Evolutionary conservation across 2,329 filamentous ascomycete genomes (phyloP), one percentile per base, ranked within the genome.

Genomic region (Cryoendolithus antarcticus): DNA sequence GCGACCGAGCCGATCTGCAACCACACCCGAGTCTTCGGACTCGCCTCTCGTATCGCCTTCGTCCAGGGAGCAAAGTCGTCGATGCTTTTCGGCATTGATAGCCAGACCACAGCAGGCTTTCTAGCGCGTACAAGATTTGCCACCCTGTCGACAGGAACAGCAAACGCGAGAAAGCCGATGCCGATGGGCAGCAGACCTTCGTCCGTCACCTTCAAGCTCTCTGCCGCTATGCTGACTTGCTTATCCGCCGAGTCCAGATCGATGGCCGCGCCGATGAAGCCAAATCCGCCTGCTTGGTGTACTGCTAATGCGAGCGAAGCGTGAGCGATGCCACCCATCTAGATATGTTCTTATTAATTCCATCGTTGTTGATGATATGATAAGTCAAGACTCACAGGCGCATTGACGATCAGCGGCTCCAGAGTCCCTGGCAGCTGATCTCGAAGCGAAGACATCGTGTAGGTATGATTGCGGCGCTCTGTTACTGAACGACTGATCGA

Each of bases 101-200:
- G 65, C 79, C 80, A 83, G 6, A 78, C 65, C 1, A 75, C 77
- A 2, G 69, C 70, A 1, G 77, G 77, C 0, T 58, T 59, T 54
- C 76, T 69, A 3, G 63, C 61, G 21, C 58, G 54, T 36, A 69
- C 58, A 41, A 71, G 47, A 8, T 48, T 43, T 7, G 48, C 42
- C 13, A 54, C 11, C 11, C 4, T 15, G 15, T 32, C 31, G 5
- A 15, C 4, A 27, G 21, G 27, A 4, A 21, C 32, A 13, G 32
- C 42, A 55, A 62, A 74, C 13, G 72, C 70, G 37, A 82, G 67
- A 52, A 83, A 75, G 38, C 77, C 79, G 2, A 80, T 28, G 42
- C 71, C 75, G 31, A 82, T 59, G 30, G 71, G 71, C 0, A 74
- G 54, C 19, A 13, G 11, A 10, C 11, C 15, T 12, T 35, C 33